Evolutionary conservation across 495 filamentous ascomycete species (phyloP).

Genomic region (Eremomyces bilateralis): DNA sequence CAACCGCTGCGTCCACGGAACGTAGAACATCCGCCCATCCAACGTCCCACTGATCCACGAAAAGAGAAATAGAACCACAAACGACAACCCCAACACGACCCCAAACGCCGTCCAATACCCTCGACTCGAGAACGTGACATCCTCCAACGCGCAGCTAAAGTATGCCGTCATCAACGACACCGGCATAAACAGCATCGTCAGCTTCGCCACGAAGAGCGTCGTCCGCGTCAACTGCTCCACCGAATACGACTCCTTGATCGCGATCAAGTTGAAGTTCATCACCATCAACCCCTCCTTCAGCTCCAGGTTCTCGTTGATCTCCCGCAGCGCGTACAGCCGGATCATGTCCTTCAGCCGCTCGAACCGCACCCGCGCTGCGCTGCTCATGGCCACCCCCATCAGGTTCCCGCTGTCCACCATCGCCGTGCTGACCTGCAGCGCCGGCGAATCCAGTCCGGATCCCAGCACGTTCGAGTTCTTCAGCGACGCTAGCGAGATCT

Average conservation of each 20-base stretch:
- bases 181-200: constrained; percentile 67
- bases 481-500: constrained; percentile 15
- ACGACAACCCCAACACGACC: constrained; percentile 40
- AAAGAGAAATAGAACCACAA: constrained; percentile 35
- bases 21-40: constrained; percentile 17
- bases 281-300: constrained; percentile 62
- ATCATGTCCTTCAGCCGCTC: constrained; percentile 56
- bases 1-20: constrained; percentile 3
- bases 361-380: constrained; percentile 49
- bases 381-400: constrained; percentile 33
- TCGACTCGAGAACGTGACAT: constrained; percentile 33
- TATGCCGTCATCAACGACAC: constrained; percentile 71
- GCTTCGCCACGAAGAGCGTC: constrained; percentile 64
- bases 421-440: not conserved
- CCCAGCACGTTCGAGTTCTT: constrained; percentile 19
- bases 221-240: constrained; percentile 60
- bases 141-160: constrained; percentile 49
- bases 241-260: constrained; percentile 59
- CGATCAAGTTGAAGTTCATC: constrained; percentile 73
- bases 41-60: constrained; percentile 28
- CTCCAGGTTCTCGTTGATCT: constrained; percentile 55
- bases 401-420: constrained; percentile 19
- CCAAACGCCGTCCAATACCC: constrained; percentile 58
- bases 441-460: constrained; percentile 6
- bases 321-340: constrained; percentile 55